Conservation (phyloP, 129 eudicot genomes). For the Erigeron canadensis region DNA sequence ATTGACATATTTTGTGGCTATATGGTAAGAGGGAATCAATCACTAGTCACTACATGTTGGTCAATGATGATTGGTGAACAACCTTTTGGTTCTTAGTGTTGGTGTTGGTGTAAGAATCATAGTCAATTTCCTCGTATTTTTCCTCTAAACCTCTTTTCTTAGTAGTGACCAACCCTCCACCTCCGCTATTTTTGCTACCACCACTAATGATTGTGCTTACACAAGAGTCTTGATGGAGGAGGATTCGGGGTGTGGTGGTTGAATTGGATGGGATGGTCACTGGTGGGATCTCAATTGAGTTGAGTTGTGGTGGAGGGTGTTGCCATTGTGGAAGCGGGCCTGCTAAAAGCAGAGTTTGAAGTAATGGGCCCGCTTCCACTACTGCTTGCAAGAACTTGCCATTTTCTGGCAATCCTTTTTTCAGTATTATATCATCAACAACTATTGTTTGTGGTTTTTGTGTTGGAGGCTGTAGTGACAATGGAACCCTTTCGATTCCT, state of each 20-base stretch:
- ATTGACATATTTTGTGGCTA: conserved; percentile 41
- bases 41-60: conserved; percentile 49
- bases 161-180: conserved; percentile 39
- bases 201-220: conserved; percentile 31
- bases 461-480: conserved; percentile 18
- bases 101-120: conserved; percentile 37
- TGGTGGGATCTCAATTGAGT: conserved; percentile 81
- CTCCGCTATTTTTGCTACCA: conserved; percentile 3
- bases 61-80: conserved; percentile 80
- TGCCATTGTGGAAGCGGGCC: conserved; percentile 98
- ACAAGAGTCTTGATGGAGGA: conserved; percentile 52
- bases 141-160: conserved; percentile 47
- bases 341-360: conserved; percentile 79
- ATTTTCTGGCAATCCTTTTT: conserved; percentile 64
- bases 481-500: conserved; percentile 27
- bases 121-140: conserved; percentile 41
- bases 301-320: conserved; percentile 87
- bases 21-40: conserved; percentile 34
- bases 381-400: conserved; percentile 88
- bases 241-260: conserved; percentile 32
- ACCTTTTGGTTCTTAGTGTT: conserved; percentile 73
- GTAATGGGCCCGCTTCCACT: conserved; percentile 91
- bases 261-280: conserved; percentile 57
- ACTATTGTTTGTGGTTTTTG: conserved; percentile 27
- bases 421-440: conserved; percentile 31